These are phyloP conservation scores for Castanea crenata DNA, from an alignment of 306 rosid species.

Conservation along the genomic window DNA sequence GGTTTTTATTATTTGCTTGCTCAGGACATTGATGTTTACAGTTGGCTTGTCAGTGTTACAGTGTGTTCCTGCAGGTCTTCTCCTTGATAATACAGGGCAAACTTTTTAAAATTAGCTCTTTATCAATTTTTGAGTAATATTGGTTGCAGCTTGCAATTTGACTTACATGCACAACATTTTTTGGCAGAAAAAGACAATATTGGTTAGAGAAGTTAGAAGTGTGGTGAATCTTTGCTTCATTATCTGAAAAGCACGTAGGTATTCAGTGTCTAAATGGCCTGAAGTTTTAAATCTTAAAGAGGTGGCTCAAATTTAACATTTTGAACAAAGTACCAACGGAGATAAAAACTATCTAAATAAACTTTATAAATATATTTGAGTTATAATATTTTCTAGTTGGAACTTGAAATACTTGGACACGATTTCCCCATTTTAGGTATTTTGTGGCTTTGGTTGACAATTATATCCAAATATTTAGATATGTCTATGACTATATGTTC, in stretches of 20 bases:
- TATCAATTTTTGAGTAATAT: background rate
- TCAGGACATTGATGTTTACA: background rate
- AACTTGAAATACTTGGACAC: background rate
- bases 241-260: too few species aligned
- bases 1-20: background rate
- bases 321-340: background rate
- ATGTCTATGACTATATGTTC: background rate
- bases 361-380: background rate
- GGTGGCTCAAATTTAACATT: background rate
- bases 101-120: background rate
- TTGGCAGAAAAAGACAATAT: background rate
- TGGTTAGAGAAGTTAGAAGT: background rate
- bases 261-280: too few species aligned
- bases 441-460: background rate
- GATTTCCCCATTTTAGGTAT: background rate
- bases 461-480: background rate
- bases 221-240: background rate
- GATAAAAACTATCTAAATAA: background rate
- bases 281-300: background rate
- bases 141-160: slow-evolving; percentile 24
- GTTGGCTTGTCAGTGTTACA: background rate
- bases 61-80: background rate
- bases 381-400: background rate
- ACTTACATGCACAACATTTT: background rate
- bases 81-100: background rate